These are phyloP conservation scores for Sisymbrium irio DNA, from an alignment of 345 rosid genomes.

Conservation along the genomic window DNA sequence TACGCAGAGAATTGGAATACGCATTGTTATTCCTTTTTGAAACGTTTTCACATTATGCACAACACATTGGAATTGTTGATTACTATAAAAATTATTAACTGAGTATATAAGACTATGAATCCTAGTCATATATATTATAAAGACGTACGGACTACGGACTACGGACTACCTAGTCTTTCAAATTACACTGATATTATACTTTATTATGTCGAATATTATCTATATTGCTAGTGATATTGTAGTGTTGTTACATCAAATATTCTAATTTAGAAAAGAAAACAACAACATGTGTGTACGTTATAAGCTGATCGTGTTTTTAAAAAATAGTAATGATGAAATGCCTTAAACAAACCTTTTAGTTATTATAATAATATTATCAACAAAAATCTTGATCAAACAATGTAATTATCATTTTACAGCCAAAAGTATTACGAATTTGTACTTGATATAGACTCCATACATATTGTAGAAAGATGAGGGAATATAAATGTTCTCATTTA, in stretches of 20 bases:
- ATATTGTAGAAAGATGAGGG: conserved; percentile 13
- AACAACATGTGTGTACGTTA: conserved; percentile 31
- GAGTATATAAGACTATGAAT: neutral
- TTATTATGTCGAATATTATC: conserved; percentile 25
- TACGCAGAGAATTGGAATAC: conserved; percentile 12
- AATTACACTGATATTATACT: neutral
- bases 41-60: conserved; percentile 6
- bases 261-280: conserved; percentile 27
- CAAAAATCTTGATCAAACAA: conserved; percentile 19
- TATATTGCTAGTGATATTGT: conserved; percentile 2
- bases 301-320: neutral
- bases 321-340: conserved; percentile 24
- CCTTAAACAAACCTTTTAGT: conserved; percentile 3
- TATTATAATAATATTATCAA: conserved; percentile 19
- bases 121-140: neutral
- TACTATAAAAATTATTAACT: neutral
- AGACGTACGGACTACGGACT: conserved; percentile 1
- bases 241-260: conserved; percentile 38
- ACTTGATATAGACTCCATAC: conserved; percentile 31
- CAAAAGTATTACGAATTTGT: conserved; percentile 33
- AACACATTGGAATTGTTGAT: neutral
- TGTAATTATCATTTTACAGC: conserved; percentile 8
- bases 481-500: conserved; percentile 35
- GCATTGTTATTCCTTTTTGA: neutral
- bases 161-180: neutral